These are phyloP conservation scores for Chrysosporium keratinophilum DNA, from an alignment of 2,329 filamentous ascomycete species.

Conservation along the genomic window DNA sequence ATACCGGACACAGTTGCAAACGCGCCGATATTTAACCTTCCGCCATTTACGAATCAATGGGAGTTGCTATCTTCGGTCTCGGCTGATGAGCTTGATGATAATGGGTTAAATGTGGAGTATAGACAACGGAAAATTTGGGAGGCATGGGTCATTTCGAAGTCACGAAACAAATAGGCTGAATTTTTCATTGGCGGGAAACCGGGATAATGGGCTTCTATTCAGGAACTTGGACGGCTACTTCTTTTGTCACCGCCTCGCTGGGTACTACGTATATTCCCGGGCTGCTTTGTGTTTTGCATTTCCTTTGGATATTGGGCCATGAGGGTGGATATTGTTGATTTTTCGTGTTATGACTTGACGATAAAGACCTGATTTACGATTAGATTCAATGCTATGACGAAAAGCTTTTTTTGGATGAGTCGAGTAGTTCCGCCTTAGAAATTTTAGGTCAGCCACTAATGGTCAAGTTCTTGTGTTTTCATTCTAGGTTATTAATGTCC, in stretches of 20 bases:
- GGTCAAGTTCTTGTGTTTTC: too few species aligned
- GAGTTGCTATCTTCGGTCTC: constrained; percentile 24
- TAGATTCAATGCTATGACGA: not conserved
- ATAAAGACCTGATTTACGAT: not conserved
- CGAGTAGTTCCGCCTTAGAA: too few species aligned
- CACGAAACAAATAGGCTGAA: constrained; percentile 2
- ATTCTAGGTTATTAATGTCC: too few species aligned
- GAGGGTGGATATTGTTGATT: not conserved
- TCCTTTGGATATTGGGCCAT: not conserved
- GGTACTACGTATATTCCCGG: not conserved
- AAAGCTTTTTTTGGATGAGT: not conserved
- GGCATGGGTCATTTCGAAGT: constrained; percentile 28
- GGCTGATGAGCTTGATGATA: constrained; percentile 29
- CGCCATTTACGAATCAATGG: constrained; percentile 14
- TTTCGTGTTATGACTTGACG: not conserved
- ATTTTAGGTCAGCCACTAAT: too few species aligned
- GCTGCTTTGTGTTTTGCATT: not conserved
- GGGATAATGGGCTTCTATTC: not conserved
- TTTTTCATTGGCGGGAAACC: not conserved
- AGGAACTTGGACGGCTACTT: not conserved
- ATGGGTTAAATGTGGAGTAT: constrained; percentile 26
- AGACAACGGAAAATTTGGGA: constrained; percentile 31
- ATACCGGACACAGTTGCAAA: constrained; percentile 16
- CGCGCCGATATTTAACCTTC: constrained; percentile 11
- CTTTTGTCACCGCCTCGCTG: not conserved